phyloP scores from a whole-genome alignment of 2,329 filamentous ascomycete species.

The Neocucurbitaria cava region DNA sequence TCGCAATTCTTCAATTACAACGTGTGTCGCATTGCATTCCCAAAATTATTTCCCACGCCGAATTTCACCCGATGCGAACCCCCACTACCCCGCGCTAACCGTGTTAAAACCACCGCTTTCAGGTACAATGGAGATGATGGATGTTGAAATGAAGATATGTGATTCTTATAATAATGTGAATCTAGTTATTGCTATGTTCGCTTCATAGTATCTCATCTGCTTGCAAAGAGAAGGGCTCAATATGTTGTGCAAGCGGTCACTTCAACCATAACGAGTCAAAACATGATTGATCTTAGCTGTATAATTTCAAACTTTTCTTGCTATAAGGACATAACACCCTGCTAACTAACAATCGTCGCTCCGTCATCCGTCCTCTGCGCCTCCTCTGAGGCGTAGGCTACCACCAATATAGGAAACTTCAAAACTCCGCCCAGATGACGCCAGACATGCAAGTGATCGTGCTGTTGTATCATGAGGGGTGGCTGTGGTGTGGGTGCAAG shows the following conservation, averaged over 20 bases:
- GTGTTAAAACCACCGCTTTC: not conserved
- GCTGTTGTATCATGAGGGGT: slow-evolving; percentile 6
- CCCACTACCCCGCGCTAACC: slow-evolving; percentile 26
- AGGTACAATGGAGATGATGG: not conserved
- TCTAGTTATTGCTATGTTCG: no score
- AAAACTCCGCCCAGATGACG: slow-evolving; percentile 26
- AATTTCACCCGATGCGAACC: slow-evolving; percentile 19
- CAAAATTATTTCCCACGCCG: slow-evolving; percentile 25
- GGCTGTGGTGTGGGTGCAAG: slow-evolving; percentile 8
- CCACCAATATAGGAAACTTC: slow-evolving; percentile 7
- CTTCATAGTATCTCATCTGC: not conserved
- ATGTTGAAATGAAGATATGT: no score
- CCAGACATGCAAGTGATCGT: slow-evolving; percentile 23
- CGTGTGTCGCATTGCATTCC: slow-evolving; percentile 6
- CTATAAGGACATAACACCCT: slow-evolving; percentile 8
- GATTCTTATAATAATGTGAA: no score
- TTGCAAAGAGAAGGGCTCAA: not conserved
- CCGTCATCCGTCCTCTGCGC: not conserved
- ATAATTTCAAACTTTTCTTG: slow-evolving; percentile 17
- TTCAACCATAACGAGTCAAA: not conserved
- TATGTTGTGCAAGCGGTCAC: not conserved
- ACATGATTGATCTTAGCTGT: not conserved
- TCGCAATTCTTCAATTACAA: not conserved
- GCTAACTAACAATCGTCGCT: slow-evolving; percentile 6
- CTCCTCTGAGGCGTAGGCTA: not conserved